These are phyloP conservation scores for Rhizoclosmatium globosum DNA, from an alignment of 192 early-diverging fungal species.

Conservation along the genomic window DNA sequence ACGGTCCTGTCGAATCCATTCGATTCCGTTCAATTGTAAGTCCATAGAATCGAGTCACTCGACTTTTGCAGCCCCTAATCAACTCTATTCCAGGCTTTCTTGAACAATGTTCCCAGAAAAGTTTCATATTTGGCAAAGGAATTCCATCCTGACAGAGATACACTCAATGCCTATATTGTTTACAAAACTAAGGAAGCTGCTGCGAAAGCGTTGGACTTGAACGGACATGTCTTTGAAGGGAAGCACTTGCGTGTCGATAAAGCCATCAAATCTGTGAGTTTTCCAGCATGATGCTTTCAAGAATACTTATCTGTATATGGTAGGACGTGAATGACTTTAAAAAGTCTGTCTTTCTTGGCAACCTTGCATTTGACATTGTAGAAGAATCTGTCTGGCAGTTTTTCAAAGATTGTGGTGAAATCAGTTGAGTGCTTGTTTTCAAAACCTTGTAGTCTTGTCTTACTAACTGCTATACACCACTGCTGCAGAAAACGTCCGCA, in stretches of 20 bases:
- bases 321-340: conserved; percentile 74
- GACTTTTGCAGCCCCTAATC: neutral
- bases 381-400: conserved; percentile 56
- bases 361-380: conserved; percentile 60
- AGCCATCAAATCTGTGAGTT: conserved; percentile 15
- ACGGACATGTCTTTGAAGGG: conserved; percentile 82
- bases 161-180: conserved; percentile 91
- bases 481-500: conserved; percentile 80
- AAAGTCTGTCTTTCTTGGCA: conserved; percentile 69
- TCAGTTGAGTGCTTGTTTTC: conserved; percentile 42
- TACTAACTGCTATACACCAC: too few species aligned
- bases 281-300: neutral
- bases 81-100: conserved; percentile 56
- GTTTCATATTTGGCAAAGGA: conserved; percentile 83
- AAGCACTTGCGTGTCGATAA: conserved; percentile 90
- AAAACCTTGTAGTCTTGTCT: conserved; percentile 58
- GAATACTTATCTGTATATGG: neutral
- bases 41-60: conserved; percentile 8
- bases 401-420: conserved; percentile 58
- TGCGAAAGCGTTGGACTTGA: conserved; percentile 70
- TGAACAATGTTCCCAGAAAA: conserved; percentile 75
- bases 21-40: conserved; percentile 89
- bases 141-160: conserved; percentile 84
- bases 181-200: conserved; percentile 70
- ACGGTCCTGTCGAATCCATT: conserved; percentile 83